Evolutionary conservation across 2,329 filamentous ascomycete species (phyloP), one percentile per base, ranked within the genome.

Genomic region (Tothia fuscella): DNA sequence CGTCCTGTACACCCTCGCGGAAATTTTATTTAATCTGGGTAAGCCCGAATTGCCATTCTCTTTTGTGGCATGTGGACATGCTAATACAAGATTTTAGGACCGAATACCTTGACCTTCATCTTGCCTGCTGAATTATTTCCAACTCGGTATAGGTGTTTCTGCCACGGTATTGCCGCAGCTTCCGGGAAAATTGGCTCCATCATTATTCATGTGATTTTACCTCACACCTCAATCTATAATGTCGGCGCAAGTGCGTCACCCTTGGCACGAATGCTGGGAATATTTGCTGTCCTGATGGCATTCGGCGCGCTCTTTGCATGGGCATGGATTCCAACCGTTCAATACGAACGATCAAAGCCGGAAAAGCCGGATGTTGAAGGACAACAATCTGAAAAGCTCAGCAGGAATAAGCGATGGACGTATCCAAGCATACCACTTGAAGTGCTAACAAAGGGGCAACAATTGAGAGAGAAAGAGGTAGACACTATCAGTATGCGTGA

Each of bases 81-180:
- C n/a, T n/a, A n/a, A n/a, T n/a, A n/a, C n/a, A n/a, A n/a, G n/a
- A n/a, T n/a, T n/a, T 25, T 25, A 28, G 45, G 38, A 5, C 54
- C 57, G 4, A 60, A 60, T 36, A 54, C 55, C 3, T 55, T 57
- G 2, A 59, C 57, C 3, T 61, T 60, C 41, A 58, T 60, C 50
- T 67, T 74, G 28, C 67, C 71, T n/a, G 70, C 69, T 12, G 71
- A 74, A 47, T 62, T 72, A 39, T 74, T 73, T 46, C 71, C 71
- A 4, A 74, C 71, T 0, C 59, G 65, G n/a, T 74, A 73, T 49
- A 63, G 71, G 17, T 69, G 63, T 39, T 69, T 66, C 1, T 70
- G 65, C 45, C 68, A 74, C 49, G 71, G 71, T 19, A 64, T 74
- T 46, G 63, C 65, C 20, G 71, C 71, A n/a, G 71, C 62, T 1